Evolutionary conservation across 2,329 filamentous ascomycete species (phyloP), one percentile per base, ranked within the genome.

Genomic region (Graphilbum sp.): DNA sequence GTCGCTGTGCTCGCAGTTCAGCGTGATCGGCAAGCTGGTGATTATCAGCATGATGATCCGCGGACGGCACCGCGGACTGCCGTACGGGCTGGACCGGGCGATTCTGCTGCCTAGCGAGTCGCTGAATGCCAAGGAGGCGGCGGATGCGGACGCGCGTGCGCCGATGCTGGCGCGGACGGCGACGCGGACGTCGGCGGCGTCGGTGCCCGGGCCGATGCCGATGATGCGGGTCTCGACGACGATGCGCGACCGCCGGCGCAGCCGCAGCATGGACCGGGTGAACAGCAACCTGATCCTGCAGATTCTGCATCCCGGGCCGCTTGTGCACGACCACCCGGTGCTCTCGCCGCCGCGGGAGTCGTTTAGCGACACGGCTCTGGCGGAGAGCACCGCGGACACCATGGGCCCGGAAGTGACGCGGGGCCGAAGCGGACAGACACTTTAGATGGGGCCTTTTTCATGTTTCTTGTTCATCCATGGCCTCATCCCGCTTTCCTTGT

Each of bases 1-100:
- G 0, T 86, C 82, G 0, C 85, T 98, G 46, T 86, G 75, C 24
- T 79, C 72, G 0, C 74, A 95, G 48, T 95, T 98, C 55, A 73
- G 68, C 12, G 68, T 77, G 0, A 57, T 93, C 56, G 85, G 52
- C 56, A 81, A 80, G 50, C 65, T 81, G 2, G 67, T 80, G 45
- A 72, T 80, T 38, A 66, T 79, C 41, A 72, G 72, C 23, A 78
- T 79, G 73, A 70, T 77, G 57, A 69, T 80, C 40, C 75, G 76
- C 54, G 76, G 76, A 6, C 69, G 76, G 2, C 76, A 80, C 49
- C 72, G 76, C 52, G 76, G 75, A 38, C 58, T 81, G 4, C 76
- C 76, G 1, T 80, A 80, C 48, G 73, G 72, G 4, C 64, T 79
- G 2, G 71, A 75, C 48, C 63, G 69, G n/a, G 71, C 71, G 34